These are phyloP conservation scores for Tuber borchii DNA, from an alignment of 495 filamentous ascomycete genomes.

Conservation along the genomic window DNA sequence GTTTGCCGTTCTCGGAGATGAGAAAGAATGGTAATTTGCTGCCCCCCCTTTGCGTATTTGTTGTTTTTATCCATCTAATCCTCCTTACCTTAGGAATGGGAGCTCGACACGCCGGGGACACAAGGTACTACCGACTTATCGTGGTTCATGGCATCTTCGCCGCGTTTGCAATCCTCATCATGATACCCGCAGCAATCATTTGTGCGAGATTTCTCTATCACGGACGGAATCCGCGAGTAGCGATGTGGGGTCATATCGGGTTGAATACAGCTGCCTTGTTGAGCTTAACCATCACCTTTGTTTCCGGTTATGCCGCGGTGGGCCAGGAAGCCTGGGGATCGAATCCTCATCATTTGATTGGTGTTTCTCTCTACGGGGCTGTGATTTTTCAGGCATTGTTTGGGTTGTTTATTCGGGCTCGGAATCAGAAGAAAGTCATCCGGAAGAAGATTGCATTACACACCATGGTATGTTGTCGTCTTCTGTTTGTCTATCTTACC, in stretches of 20 bases:
- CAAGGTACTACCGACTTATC: conserved; percentile 72
- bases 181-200: conserved; percentile 73
- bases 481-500: neutral
- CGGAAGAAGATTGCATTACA: conserved; percentile 31
- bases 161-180: conserved; percentile 76
- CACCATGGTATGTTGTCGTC: conserved; percentile 25
- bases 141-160: conserved; percentile 78
- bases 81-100: conserved; percentile 27
- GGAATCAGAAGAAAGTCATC: conserved; percentile 50
- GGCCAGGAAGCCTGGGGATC: conserved; percentile 68
- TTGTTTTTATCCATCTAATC: neutral
- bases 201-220: conserved; percentile 64
- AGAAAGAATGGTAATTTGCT: conserved; percentile 35
- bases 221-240: conserved; percentile 55
- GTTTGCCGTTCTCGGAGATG: conserved; percentile 40
- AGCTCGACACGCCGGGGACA: conserved; percentile 34
- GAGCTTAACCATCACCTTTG: conserved; percentile 64
- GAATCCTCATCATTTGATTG: conserved; percentile 90
- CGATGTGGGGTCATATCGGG: conserved; percentile 76
- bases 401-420: conserved; percentile 62
- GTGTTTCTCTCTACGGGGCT: conserved; percentile 78
- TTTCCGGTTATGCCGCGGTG: conserved; percentile 72
- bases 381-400: conserved; percentile 73
- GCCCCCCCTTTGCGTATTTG: neutral
- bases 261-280: conserved; percentile 72